Evolutionary conservation across 139 green algal species (phyloP).

Genomic region (Nannochloris sp.): DNA sequence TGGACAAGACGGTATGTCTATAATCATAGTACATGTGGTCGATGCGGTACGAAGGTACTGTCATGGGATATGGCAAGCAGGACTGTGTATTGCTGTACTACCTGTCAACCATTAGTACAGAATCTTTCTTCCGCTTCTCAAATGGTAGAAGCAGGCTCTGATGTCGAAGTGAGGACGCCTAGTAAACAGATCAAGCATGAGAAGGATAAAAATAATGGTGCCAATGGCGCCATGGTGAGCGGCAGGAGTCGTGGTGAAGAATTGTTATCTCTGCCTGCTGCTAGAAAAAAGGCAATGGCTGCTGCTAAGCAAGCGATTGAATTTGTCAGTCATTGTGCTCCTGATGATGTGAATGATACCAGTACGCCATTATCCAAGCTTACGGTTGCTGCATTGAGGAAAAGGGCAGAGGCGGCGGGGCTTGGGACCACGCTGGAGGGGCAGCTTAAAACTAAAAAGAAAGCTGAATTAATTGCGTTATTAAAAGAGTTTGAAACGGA

Average conservation of each 20-base stretch:
- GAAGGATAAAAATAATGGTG: too few relatives aligned
- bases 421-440: too few relatives aligned
- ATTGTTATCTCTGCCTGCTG: too few relatives aligned
- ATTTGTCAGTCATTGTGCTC: conserved; percentile 68
- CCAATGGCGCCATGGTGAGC: too few relatives aligned
- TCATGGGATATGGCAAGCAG: conserved; percentile 70
- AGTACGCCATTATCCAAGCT: conserved; percentile 15
- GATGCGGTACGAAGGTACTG: conserved; percentile 46
- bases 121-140: neutral
- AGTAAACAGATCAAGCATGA: too few relatives aligned
- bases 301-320: conserved; percentile 11
- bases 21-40: conserved; percentile 68
- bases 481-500: conserved; percentile 4
- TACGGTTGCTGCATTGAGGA: conserved; percentile 29
- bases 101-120: conserved; percentile 49
- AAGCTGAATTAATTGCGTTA: conserved; percentile 19
- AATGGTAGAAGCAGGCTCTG: too few relatives aligned
- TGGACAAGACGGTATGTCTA: conserved; percentile 71
- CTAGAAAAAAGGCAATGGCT: conserved; percentile 24
- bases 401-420: neutral
- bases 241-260: too few relatives aligned
- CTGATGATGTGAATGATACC: conserved; percentile 35
- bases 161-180: too few relatives aligned
- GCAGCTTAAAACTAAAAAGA: too few relatives aligned
- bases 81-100: conserved; percentile 65